Conservation (phyloP, 202 grass and related monocot genomes). For the Dendrocalamus latiflorus region DNA sequence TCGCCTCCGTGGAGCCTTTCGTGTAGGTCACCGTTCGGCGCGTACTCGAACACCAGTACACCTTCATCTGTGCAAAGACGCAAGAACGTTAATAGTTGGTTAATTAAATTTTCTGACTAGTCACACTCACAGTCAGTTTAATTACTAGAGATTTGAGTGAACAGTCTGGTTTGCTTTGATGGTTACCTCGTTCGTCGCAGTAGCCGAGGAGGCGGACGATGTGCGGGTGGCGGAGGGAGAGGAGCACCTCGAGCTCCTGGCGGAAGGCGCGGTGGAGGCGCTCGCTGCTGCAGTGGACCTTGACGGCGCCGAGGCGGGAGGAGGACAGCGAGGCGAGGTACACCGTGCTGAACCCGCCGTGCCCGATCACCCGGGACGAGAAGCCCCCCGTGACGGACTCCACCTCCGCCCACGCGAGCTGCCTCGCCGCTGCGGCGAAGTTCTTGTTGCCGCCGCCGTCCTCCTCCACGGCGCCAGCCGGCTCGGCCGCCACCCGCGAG, state of each 20-base stretch:
- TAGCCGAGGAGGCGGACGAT: conserved; percentile 80
- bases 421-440: background rate
- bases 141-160: background rate
- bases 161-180: background rate
- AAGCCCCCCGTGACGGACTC: conserved; percentile 55
- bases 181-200: conserved; percentile 64
- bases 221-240: conserved; percentile 64
- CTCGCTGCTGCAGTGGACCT: conserved; percentile 72
- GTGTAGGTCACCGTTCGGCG: conserved; percentile 75
- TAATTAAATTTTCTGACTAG: background rate
- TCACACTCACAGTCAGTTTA: background rate
- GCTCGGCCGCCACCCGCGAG: conserved; percentile 48
- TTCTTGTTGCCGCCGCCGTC: background rate
- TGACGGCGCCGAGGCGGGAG: conserved; percentile 56
- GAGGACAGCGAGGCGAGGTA: conserved; percentile 66
- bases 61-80: conserved; percentile 49
- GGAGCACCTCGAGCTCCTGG: conserved; percentile 76
- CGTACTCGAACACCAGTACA: conserved; percentile 85
- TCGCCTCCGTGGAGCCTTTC: conserved; percentile 45
- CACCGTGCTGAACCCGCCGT: conserved; percentile 92
- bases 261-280: conserved; percentile 61
- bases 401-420: conserved; percentile 61
- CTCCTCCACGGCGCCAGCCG: background rate
- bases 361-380: conserved; percentile 61
- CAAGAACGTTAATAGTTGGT: background rate